phyloP scores from a whole-genome alignment of 306 rosid genomes.

The Castanospermum australe region DNA sequence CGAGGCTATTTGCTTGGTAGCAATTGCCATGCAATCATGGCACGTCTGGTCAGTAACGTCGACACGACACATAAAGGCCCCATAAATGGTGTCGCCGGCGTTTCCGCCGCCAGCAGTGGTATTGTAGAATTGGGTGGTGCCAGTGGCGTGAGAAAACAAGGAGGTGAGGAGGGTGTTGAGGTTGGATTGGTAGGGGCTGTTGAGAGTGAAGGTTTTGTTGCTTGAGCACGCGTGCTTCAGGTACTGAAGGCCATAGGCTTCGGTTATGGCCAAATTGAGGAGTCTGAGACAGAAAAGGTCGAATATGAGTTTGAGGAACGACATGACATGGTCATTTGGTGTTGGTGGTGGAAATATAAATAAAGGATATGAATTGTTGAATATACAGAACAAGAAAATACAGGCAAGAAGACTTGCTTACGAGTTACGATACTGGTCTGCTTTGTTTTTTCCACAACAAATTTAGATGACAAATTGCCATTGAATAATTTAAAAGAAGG shows the following conservation, averaged over 20 bases:
- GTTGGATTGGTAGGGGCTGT: neutral
- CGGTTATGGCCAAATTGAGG: neutral
- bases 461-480: too few species aligned
- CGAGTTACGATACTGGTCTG: too few species aligned
- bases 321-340: neutral
- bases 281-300: neutral
- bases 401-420: too few species aligned
- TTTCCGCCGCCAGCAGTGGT: neutral
- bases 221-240: slow-evolving; percentile 1
- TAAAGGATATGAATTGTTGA: neutral
- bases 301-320: neutral
- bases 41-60: neutral
- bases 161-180: neutral
- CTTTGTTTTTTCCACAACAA: too few species aligned
- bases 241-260: neutral
- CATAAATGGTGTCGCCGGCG: neutral
- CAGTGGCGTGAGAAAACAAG: neutral
- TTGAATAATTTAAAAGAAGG: too few species aligned
- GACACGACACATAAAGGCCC: neutral
- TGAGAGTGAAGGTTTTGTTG: slow-evolving; percentile 9
- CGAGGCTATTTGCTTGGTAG: neutral
- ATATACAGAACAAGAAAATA: too few species aligned
- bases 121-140: neutral
- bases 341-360: neutral
- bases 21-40: neutral